phyloP scores from a whole-genome alignment of 2,329 filamentous ascomycete genomes.

The Phoma herbarum region DNA sequence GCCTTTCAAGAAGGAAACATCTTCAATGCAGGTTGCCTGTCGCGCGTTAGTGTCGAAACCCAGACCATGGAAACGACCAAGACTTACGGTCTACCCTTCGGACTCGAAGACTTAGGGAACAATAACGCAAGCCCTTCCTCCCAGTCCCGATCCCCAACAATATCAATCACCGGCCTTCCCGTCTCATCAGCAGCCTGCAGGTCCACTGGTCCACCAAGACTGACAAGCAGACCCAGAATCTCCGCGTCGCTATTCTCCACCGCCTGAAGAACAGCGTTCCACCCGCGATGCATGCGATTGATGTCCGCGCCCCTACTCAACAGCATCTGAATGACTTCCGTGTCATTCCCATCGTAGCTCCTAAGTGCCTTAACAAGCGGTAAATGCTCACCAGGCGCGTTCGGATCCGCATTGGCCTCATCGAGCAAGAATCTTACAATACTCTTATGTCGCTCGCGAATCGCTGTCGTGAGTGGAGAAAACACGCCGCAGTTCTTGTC shows the following conservation, averaged over 20 bases:
- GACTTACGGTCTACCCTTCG: not conserved
- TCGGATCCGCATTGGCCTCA: slow-evolving; percentile 69
- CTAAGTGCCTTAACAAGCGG: slow-evolving; percentile 75
- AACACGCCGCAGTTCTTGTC: slow-evolving; percentile 78
- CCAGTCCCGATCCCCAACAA: slow-evolving; percentile 46
- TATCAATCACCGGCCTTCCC: slow-evolving; percentile 43
- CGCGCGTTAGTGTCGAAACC: not conserved
- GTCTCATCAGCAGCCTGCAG: slow-evolving; percentile 41
- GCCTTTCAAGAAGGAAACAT: not conserved
- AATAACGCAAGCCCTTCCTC: slow-evolving; percentile 47
- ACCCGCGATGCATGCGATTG: slow-evolving; percentile 61
- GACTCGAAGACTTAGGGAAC: slow-evolving; percentile 32
- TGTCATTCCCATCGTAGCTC: slow-evolving; percentile 64
- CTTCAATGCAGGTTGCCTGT: not conserved
- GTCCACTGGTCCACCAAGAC: slow-evolving; percentile 44
- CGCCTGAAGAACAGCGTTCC: slow-evolving; percentile 47
- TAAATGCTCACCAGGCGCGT: slow-evolving; percentile 73
- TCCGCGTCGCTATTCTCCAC: slow-evolving; percentile 47
- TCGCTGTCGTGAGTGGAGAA: slow-evolving; percentile 72
- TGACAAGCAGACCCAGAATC: slow-evolving; percentile 43
- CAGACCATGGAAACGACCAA: not conserved
- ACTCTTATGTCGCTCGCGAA: slow-evolving; percentile 68
- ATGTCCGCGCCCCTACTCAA: slow-evolving; percentile 71
- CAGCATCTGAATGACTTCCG: slow-evolving; percentile 69
- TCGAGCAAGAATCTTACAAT: slow-evolving; percentile 70